phyloP scores from a whole-genome alignment of 2,329 filamentous ascomycete species.

The Scedosporium boydii region DNA sequence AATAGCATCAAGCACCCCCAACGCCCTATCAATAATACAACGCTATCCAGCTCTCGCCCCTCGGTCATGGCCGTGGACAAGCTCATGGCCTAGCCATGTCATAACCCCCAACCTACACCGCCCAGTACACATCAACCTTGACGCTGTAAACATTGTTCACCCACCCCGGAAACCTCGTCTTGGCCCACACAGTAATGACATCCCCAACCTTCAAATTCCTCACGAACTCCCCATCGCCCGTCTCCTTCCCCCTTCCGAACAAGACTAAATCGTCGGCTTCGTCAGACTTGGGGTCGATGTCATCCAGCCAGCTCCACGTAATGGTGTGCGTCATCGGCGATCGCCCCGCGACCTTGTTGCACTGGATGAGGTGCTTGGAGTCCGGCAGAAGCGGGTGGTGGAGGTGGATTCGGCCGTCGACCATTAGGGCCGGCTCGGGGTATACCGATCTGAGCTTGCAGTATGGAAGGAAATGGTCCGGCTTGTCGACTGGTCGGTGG shows the following conservation, averaged over 20 bases:
- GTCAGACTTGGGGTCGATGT: slow-evolving; percentile 31
- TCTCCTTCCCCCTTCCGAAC: slow-evolving; percentile 35
- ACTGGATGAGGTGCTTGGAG: slow-evolving; percentile 34
- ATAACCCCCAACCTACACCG: slow-evolving; percentile 12
- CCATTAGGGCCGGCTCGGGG: slow-evolving; percentile 17
- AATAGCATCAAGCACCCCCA: too few relatives aligned
- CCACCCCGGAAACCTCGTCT: slow-evolving; percentile 47
- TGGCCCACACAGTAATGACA: slow-evolving; percentile 52
- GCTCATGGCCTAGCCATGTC: neutral
- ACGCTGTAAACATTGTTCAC: slow-evolving; percentile 38
- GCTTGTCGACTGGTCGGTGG: neutral
- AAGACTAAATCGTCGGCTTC: slow-evolving; percentile 24
- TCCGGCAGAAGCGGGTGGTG: slow-evolving; percentile 25
- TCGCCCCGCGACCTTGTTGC: slow-evolving; percentile 29
- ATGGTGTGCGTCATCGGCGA: slow-evolving; percentile 32
- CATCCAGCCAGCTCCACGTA: slow-evolving; percentile 44
- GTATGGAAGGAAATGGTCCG: slow-evolving; percentile 16
- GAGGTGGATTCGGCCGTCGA: slow-evolving; percentile 18
- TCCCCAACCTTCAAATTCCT: slow-evolving; percentile 48
- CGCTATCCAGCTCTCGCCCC: too few relatives aligned
- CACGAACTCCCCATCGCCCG: slow-evolving; percentile 41
- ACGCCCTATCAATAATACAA: too few relatives aligned
- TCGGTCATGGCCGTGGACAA: neutral
- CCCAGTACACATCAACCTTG: slow-evolving; percentile 50
- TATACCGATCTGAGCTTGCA: slow-evolving; percentile 27